Base-by-base conservation (phyloP, 805 yeast genomes). In the Candida hungchunana region DNA sequence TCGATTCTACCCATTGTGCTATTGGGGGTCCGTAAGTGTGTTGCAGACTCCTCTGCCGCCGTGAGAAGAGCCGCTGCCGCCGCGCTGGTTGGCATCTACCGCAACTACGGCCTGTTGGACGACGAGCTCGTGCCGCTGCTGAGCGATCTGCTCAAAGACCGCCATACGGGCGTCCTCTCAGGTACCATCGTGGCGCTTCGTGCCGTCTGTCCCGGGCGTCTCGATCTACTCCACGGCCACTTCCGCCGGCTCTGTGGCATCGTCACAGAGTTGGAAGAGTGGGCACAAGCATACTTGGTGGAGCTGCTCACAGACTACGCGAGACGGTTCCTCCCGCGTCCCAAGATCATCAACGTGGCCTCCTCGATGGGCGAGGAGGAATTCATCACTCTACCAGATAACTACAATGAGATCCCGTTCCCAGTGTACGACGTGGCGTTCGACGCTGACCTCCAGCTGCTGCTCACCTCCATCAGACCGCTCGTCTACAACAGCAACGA, bases 31-130 rank as follows among this genome's bases (percentile, higher is more conserved):
- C 79, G 79, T 44, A 75, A 84, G 50, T 69, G 82, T 6, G 60
- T 74, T 3, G 59, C 70, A 7, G 99, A 93, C 53, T 69, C 78
- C 4, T 78, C 93, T 7, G 78, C 95, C 0, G 54, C 71, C 12
- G 98, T 93, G 4, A 71, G 97, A 44, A 64, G 80, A 22, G 82
- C 95, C 2, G 75, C 90, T 2, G 88, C 90, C 2, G 68, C 82
- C 31, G 84, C 95, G 0, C 67, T 88, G 21, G 71, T 77, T 4
- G 86, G 83, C 36, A 56, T 77, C 19, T 64, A 58, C 41, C 66
- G 64, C 36, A 61, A 69, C 25, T 54, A 63, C 14, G 64, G 66
- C 7, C 69, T 64, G 11, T 56, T 67, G 3, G 63, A 66, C 23
- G 66, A 63, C 7, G 83, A 78, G 36, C 56, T 86, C 23, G 46